A percentile compares a stretch with the other conserved stretches of the same genome.
Conservation (phyloP, 371 early-diverging fungal genomes). For the Nematocida ausubeli region DNA sequence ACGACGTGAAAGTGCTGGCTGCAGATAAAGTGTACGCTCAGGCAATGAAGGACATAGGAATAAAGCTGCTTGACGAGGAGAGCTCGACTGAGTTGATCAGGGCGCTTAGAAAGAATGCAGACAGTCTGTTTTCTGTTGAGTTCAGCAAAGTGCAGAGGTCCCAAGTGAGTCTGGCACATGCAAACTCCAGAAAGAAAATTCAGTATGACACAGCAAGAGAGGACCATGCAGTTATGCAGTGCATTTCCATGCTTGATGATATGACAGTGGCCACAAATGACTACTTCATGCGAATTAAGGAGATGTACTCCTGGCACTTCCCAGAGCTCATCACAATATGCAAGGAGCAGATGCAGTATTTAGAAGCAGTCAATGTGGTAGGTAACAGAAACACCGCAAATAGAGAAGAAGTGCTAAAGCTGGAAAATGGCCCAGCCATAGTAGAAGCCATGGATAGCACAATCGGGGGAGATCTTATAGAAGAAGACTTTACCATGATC, state of each 20-base stretch:
- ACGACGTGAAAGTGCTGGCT: slow-evolving; percentile 25
- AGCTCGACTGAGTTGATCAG: slow-evolving; percentile 34
- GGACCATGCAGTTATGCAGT: slow-evolving; percentile 89
- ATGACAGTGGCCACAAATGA: slow-evolving; percentile 89
- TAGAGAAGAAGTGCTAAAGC: slow-evolving; percentile 38
- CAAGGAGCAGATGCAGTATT: slow-evolving; percentile 74
- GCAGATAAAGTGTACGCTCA: slow-evolving; percentile 43
- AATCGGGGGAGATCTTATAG: slow-evolving; percentile 85
- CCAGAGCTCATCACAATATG: slow-evolving; percentile 78
- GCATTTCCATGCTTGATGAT: slow-evolving; percentile 81
- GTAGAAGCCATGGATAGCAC: slow-evolving; percentile 78
- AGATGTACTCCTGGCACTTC: slow-evolving; percentile 87
- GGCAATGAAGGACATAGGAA: slow-evolving; percentile 27
- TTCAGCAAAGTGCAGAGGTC: background rate
- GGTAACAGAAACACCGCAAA: slow-evolving; percentile 54
- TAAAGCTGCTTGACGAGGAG: slow-evolving; percentile 31
- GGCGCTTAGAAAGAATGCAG: slow-evolving; percentile 25
- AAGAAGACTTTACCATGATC: slow-evolving; percentile 80
- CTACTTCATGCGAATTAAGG: slow-evolving; percentile 88
- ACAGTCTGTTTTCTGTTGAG: slow-evolving; percentile 18
- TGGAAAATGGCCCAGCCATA: slow-evolving; percentile 66
- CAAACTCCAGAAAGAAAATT: slow-evolving; percentile 40
- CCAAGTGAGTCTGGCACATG: slow-evolving; percentile 34
- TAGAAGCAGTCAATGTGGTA: slow-evolving; percentile 70
- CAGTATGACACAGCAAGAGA: slow-evolving; percentile 45